Conservation (phyloP, 495 filamentous ascomycete species). For the Xylaria acuta region DNA sequence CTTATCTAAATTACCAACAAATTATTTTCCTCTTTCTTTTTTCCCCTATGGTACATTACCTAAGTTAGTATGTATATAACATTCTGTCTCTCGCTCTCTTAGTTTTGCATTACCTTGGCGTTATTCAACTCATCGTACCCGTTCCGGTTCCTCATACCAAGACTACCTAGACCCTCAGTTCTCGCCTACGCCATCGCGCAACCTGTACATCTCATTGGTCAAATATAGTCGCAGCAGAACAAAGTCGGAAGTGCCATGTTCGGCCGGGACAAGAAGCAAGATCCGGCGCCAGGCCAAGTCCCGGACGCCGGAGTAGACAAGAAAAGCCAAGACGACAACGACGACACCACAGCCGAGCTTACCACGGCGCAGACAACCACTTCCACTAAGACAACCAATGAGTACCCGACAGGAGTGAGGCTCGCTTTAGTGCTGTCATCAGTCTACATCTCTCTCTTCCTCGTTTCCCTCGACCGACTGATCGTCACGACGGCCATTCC, state of each 20-base stretch:
- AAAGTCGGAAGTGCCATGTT: conserved; percentile 7
- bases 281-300: conserved; percentile 6
- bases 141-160: background rate
- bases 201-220: background rate
- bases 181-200: background rate
- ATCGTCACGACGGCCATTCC: conserved; percentile 59
- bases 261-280: conserved; percentile 17
- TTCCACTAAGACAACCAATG: conserved; percentile 8
- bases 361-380: background rate
- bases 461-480: conserved; percentile 49
- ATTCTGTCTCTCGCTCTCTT: background rate
- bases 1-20: background rate
- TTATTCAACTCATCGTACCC: background rate
- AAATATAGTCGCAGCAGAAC: background rate
- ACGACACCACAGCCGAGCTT: conserved; percentile 21
- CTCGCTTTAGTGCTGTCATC: conserved; percentile 40
- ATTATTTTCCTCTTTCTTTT: background rate
- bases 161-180: no score
- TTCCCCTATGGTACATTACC: background rate
- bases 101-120: background rate
- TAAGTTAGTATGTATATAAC: background rate
- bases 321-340: conserved; percentile 17
- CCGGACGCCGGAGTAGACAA: background rate
- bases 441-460: conserved; percentile 44
- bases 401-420: conserved; percentile 40